These are phyloP conservation scores for Salix brachista DNA, from an alignment of 345 rosid species.

Conservation along the genomic window DNA sequence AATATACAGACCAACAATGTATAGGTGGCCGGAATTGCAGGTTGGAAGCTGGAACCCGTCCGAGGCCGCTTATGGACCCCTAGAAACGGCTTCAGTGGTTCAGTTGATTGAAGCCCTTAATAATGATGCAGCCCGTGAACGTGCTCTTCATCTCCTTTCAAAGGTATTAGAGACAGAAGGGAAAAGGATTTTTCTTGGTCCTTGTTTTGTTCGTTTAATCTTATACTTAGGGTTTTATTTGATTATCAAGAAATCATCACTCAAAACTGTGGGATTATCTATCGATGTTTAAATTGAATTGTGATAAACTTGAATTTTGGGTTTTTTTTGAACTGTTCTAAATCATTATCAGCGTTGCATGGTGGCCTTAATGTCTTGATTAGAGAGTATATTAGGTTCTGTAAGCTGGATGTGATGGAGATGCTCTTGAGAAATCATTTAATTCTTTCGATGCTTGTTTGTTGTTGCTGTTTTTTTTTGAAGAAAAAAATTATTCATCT, in stretches of 20 bases:
- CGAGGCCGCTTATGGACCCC: background rate
- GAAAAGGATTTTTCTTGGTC: no score
- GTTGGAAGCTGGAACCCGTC: background rate
- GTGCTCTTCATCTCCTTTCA: slow-evolving; percentile 28
- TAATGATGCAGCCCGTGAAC: slow-evolving; percentile 8
- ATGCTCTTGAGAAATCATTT: background rate
- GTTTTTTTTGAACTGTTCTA: background rate
- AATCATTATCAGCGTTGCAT: background rate
- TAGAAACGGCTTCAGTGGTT: background rate
- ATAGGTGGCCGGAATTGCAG: background rate
- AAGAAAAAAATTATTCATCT: no score
- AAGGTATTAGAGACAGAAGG: slow-evolving; percentile 7
- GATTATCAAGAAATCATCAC: background rate
- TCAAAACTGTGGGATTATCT: no score
- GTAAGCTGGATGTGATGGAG: background rate
- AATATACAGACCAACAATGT: no score
- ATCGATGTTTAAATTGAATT: no score
- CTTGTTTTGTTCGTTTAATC: background rate
- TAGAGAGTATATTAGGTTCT: background rate
- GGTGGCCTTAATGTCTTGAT: slow-evolving; percentile 4
- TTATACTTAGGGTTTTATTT: background rate
- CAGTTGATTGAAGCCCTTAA: slow-evolving; percentile 32
- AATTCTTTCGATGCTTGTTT: no score
- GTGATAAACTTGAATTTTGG: background rate
- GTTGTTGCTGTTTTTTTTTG: no score